phyloP scores from a whole-genome alignment of 257 asterid species.

The Knoxia roxburghii region DNA sequence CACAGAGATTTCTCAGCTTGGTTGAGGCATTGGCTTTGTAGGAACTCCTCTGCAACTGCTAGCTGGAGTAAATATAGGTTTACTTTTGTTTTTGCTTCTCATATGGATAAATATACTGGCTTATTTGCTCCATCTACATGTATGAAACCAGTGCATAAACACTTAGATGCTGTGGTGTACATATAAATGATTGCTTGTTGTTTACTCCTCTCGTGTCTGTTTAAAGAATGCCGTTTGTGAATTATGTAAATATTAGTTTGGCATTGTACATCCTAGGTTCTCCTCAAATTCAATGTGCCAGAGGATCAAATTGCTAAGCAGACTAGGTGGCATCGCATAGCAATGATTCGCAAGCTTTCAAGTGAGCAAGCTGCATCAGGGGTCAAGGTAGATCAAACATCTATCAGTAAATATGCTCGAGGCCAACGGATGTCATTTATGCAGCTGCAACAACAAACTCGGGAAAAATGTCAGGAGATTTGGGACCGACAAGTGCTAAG shows the following conservation, averaged over 20 bases:
- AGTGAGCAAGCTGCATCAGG: constrained; percentile 99
- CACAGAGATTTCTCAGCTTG: neutral
- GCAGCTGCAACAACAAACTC: constrained; percentile 99
- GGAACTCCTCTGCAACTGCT: neutral
- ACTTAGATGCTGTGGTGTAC: neutral
- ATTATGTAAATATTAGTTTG: constrained; percentile 6
- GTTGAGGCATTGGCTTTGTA: neutral
- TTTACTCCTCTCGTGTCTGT: neutral
- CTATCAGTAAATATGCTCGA: constrained; percentile 96
- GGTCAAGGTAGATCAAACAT: constrained; percentile 87
- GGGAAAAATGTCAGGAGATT: constrained; percentile 98
- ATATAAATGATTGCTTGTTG: too few species aligned
- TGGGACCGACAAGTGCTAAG: constrained; percentile 96
- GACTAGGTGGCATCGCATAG: constrained; percentile 98
- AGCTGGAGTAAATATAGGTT: neutral
- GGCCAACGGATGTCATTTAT: constrained; percentile 98
- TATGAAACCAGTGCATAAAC: neutral
- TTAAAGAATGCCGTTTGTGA: constrained; percentile 11
- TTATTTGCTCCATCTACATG: neutral
- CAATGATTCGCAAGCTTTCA: constrained; percentile 91
- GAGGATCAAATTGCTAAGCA: constrained; percentile 85
- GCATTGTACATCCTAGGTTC: constrained; percentile 56
- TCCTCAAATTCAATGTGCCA: constrained; percentile 86
- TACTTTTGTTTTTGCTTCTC: neutral
- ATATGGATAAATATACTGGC: neutral